Conservation (phyloP, 2,329 filamentous ascomycete species). For the Penicillium sclerotiorum region DNA sequence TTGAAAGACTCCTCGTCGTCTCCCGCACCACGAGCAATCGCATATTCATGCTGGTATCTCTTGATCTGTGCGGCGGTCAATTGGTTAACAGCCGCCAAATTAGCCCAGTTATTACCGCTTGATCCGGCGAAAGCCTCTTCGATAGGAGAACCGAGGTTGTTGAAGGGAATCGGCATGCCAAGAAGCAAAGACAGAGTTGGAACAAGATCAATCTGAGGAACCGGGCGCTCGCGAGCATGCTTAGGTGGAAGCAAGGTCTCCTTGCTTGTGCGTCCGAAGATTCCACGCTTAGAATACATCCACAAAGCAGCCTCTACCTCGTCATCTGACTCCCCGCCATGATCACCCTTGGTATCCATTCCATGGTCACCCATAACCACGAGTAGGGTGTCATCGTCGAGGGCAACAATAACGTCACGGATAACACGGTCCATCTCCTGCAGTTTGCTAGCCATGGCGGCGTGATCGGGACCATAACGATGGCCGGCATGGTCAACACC, state of each 20-base stretch:
- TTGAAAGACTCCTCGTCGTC: conserved; percentile 59
- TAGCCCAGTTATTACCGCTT: conserved; percentile 71
- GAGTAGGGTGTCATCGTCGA: conserved; percentile 85
- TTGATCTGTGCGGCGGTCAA: conserved; percentile 83
- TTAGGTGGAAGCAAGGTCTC: conserved; percentile 59
- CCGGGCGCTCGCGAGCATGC: conserved; percentile 73
- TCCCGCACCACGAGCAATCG: conserved; percentile 68
- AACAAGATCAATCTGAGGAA: conserved; percentile 89
- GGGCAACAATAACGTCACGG: conserved; percentile 65
- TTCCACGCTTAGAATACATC: conserved; percentile 92
- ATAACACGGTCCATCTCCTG: conserved; percentile 87
- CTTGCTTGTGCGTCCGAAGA: conserved; percentile 76
- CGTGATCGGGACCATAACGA: conserved; percentile 89
- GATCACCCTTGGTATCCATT: conserved; percentile 96
- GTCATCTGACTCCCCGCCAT: conserved; percentile 96
- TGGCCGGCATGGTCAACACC: conserved; percentile 97
- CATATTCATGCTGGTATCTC: conserved; percentile 85
- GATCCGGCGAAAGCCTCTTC: conserved; percentile 85
- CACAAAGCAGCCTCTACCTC: conserved; percentile 93
- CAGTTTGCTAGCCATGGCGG: conserved; percentile 87
- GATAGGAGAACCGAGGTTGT: conserved; percentile 90
- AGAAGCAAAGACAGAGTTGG: conserved; percentile 86
- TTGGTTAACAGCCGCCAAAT: conserved; percentile 74
- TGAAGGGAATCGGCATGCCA: conserved; percentile 91
- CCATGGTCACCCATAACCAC: conserved; percentile 99